Evolutionary conservation across 2,329 filamentous ascomycete species (phyloP).

Genomic region (Pezicula radicicola): DNA sequence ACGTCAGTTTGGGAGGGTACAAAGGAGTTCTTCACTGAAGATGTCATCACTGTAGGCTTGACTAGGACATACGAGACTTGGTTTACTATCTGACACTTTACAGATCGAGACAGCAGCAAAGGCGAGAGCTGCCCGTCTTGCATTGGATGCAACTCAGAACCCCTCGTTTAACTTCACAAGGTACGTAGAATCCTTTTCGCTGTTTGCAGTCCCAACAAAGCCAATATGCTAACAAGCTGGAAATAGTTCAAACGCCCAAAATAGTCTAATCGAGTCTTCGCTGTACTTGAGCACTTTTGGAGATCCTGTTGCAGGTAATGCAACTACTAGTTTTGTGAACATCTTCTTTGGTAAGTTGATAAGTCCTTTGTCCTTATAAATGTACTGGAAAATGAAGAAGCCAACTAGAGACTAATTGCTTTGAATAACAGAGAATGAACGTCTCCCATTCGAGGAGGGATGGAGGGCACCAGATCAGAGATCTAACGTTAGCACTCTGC

Average conservation of each 20-base stretch:
- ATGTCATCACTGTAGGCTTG: neutral
- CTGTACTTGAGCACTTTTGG: neutral
- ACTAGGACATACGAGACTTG: neutral
- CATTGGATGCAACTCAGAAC: neutral
- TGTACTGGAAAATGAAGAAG: no score
- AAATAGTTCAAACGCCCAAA: neutral
- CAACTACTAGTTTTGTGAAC: neutral
- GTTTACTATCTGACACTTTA: neutral
- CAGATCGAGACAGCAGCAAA: neutral
- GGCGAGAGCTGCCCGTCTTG: neutral
- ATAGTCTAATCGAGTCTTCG: neutral
- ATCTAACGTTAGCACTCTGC: neutral
- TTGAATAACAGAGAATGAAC: neutral
- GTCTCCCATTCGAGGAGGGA: neutral
- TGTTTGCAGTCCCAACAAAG: no score
- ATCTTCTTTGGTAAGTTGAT: neutral
- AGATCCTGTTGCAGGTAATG: neutral
- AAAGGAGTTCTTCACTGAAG: neutral
- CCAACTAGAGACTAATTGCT: no score
- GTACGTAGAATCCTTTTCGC: neutral
- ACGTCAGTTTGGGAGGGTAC: conserved; percentile 4
- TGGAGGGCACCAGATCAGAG: neutral
- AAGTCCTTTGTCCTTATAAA: no score
- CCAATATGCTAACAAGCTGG: neutral
- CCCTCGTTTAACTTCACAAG: neutral